Evolutionary conservation across 805 yeast genomes (phyloP), one percentile per base, ranked within the genome.

Genomic region (Candida hispaniensis): DNA sequence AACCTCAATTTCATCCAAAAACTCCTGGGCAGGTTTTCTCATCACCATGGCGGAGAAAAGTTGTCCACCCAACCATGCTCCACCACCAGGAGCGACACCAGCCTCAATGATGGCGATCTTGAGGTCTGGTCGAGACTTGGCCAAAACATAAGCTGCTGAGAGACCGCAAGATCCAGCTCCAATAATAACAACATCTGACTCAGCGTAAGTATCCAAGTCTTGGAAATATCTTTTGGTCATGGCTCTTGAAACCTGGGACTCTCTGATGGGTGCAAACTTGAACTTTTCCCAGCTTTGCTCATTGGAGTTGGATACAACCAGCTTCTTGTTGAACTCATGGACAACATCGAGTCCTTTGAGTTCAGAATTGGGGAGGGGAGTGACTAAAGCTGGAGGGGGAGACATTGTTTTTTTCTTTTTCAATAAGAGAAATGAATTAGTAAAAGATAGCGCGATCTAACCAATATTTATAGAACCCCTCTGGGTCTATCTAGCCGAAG

Each of bases 121-220:
- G 47, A 78, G 61, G 45, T 78, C 83, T 10, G 88, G 86, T 54
- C 86, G 69, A 50, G 75, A 71, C 53, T 67, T 73, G 33, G 79
- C 83, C 47, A 78, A 62, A 22, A 68, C 71, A 51, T 71, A 78
- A n/a, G 85, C 86, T 17, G 83, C 79, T 38, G 79, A 69, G 41
- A 78, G 62, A 26, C 86, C 86, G 26, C 81, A 73, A 15, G 81
- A 74, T 23, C 86, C 85, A 16, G 83, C 85, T 40, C 88, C 88
- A 41, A 78, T 69, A 48, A 78, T 73, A 26, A 78, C 79, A 29
- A 78, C 68, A 49, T 78, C 88, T 8, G 79, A 67, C 48, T 77
- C 85, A 14, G 85, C 75, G 53, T 70, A 75, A 54, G 71, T 74
- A 62, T 78, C 79, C 49, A 78, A 56, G 51, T 78, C 86, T 21